Conservation (phyloP, 352 stramenopile genomes). For the Globisporangium abappressorium region DNA sequence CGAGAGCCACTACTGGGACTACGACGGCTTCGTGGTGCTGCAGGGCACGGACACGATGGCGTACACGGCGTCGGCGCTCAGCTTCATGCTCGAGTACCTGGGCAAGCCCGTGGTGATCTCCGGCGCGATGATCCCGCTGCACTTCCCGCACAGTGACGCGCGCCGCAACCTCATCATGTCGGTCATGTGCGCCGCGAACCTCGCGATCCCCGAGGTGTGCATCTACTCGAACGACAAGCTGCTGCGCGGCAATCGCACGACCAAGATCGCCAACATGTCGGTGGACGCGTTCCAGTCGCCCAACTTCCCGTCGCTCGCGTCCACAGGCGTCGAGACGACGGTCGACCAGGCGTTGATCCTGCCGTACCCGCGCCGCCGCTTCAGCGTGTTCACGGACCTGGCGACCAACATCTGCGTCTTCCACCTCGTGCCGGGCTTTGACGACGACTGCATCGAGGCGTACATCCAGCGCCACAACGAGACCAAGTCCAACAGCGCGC, state of each 20-base stretch:
- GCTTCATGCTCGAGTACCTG: slow-evolving; percentile 98
- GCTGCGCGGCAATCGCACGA: slow-evolving; percentile 93
- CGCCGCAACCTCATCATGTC: slow-evolving; percentile 96
- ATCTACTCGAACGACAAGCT: slow-evolving; percentile 97
- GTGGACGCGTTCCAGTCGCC: slow-evolving; percentile 96
- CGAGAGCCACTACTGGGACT: slow-evolving; percentile 93
- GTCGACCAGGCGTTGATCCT: slow-evolving; percentile 89
- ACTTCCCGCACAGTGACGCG: slow-evolving; percentile 96
- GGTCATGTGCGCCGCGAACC: slow-evolving; percentile 74
- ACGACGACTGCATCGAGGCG: slow-evolving; percentile 82
- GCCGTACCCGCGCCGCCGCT: slow-evolving; percentile 83
- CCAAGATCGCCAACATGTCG: slow-evolving; percentile 94
- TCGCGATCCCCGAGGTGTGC: slow-evolving; percentile 87
- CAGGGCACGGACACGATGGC: slow-evolving; percentile 98
- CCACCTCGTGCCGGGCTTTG: slow-evolving; percentile 86
- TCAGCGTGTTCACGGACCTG: slow-evolving; percentile 89
- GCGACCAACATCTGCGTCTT: slow-evolving; percentile 92
- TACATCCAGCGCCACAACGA: slow-evolving; percentile 71
- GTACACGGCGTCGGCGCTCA: slow-evolving; percentile 93
- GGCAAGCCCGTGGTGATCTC: slow-evolving; percentile 96
- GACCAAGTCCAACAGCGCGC: slow-evolving; percentile 25
- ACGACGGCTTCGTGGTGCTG: slow-evolving; percentile 96
- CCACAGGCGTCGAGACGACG: slow-evolving; percentile 92
- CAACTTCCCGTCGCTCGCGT: slow-evolving; percentile 93
- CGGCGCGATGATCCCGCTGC: slow-evolving; percentile 94